A percentile compares a stretch with the other conserved stretches of the same genome.
Evolutionary conservation across 306 rosid species (phyloP).

Genomic region (Purshia tridentata): DNA sequence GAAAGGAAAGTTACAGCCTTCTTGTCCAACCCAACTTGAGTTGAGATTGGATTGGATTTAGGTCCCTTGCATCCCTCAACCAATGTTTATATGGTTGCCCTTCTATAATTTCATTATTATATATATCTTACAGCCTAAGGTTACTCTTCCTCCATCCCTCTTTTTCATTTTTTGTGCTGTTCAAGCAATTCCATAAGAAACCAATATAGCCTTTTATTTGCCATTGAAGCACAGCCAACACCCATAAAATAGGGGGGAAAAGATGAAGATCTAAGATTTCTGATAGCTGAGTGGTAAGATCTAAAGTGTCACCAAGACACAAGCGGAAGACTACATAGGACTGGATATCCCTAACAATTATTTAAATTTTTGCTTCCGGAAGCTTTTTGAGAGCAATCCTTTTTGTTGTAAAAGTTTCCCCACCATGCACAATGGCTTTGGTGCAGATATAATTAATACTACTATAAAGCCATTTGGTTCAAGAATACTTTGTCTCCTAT

Average conservation of each 20-base stretch:
- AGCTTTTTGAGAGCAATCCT: not conserved
- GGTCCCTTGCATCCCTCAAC: not conserved
- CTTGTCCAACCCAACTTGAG: not conserved
- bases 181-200: not conserved
- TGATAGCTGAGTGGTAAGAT: not conserved
- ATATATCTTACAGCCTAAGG: not conserved
- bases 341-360: not conserved
- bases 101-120: not conserved
- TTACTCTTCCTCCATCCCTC: not conserved
- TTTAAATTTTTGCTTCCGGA: not conserved
- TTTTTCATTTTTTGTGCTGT: not conserved
- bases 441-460: not conserved
- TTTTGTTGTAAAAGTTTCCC: not conserved
- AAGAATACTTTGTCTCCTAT: constrained; percentile 3
- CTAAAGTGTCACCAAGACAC: not conserved
- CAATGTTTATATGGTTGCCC: not conserved
- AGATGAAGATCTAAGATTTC: not conserved
- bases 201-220: not conserved
- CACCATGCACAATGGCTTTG: not conserved
- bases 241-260: not conserved
- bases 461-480: not conserved
- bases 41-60: not conserved
- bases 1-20: not conserved
- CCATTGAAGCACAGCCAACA: not conserved
- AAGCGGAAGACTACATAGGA: not conserved